Evolutionary conservation across 139 green algal species (phyloP), one percentile per base, ranked within the genome.

Genomic region (Micractinium sp.): DNA sequence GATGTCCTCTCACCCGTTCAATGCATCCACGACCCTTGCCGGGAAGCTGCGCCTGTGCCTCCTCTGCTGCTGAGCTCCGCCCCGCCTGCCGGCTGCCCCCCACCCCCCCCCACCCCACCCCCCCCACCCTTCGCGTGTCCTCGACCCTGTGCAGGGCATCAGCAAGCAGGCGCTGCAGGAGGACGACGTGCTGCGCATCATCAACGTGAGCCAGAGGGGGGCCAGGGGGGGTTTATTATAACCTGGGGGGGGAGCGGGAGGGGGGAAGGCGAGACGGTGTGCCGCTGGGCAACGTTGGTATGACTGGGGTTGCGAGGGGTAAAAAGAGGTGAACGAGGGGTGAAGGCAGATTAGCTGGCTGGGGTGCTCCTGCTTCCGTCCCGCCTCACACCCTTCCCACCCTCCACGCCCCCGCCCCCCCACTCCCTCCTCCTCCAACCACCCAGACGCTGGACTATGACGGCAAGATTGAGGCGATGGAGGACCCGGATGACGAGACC

Each of bases 381-480:
- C 47, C 47, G 47, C 47, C 9, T 56, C 63, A 73, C 7, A 25
- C 7, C 20, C 63, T n/a, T n/a, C n/a, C n/a, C n/a, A n/a, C n/a
- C 60, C 60, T 67, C 60, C 15, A 15, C 60, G 15, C 60, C 60
- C 60, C 15, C 60, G 15, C 15, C 60, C n/a, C n/a, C n/a, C n/a
- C n/a, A n/a, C 63, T 29, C 20, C 63, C 63, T 73, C 22, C 14
- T 73, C 63, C 63, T 73, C 22, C 47, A 56, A 16, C 7, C 47
- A 5, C 47, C 47, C 47, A 56, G 47, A 56, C 47, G 47, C 47
- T 56, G 1, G 89, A 97, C 31, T 97, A 95, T 78, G 96, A 98
- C 88, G 93, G 95, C 23, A 90, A 90, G 33, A 88, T 98, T 63
- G 95, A 97, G 71, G 39, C 67, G 4, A 36, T 95, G n/a, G 91